phyloP scores from a whole-genome alignment of 352 stramenopile genomes.

The Pythium scleroteichum region DNA sequence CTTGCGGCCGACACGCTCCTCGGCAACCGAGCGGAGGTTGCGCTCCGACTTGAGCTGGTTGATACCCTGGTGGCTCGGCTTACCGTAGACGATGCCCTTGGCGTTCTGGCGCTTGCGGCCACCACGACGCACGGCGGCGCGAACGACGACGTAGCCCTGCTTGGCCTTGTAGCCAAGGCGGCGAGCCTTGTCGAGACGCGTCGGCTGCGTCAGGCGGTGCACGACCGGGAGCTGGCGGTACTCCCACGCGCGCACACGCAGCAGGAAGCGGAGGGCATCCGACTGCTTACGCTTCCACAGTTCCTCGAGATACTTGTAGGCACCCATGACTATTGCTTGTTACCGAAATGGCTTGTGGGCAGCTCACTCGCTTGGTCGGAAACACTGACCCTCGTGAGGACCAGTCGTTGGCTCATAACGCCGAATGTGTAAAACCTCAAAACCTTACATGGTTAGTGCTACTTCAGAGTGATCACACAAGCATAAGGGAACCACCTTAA shows the following conservation, averaged over 20 bases:
- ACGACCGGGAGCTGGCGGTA: conserved; percentile 99
- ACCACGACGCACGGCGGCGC: conserved; percentile 97
- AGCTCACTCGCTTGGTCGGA: neutral
- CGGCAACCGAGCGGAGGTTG: conserved; percentile 97
- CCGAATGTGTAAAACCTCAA: conserved; percentile 18
- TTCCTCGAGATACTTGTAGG: conserved; percentile 99
- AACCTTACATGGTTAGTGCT: neutral
- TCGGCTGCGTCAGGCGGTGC: conserved; percentile 92
- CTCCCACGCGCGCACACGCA: conserved; percentile 97
- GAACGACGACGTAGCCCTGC: conserved; percentile 98
- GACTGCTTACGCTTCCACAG: conserved; percentile 99
- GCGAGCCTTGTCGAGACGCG: conserved; percentile 99
- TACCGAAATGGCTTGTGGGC: conserved; percentile 30
- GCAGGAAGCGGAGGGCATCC: conserved; percentile 99
- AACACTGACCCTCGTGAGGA: conserved; percentile 1
- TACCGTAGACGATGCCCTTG: conserved; percentile 99
- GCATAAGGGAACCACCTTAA: too few species aligned
- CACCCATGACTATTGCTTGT: conserved; percentile 90
- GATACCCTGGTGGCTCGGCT: conserved; percentile 99
- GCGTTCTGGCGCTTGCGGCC: conserved; percentile 99
- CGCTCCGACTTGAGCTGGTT: conserved; percentile 99
- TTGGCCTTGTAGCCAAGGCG: conserved; percentile 99
- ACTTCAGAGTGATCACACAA: too few species aligned
- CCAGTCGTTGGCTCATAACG: conserved; percentile 19
- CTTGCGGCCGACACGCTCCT: conserved; percentile 98